Evolutionary conservation across 1,284 basidiomycete genomes (phyloP), one percentile per base, ranked within the genome.

Genomic region (Moesziomyces globuligerus): DNA sequence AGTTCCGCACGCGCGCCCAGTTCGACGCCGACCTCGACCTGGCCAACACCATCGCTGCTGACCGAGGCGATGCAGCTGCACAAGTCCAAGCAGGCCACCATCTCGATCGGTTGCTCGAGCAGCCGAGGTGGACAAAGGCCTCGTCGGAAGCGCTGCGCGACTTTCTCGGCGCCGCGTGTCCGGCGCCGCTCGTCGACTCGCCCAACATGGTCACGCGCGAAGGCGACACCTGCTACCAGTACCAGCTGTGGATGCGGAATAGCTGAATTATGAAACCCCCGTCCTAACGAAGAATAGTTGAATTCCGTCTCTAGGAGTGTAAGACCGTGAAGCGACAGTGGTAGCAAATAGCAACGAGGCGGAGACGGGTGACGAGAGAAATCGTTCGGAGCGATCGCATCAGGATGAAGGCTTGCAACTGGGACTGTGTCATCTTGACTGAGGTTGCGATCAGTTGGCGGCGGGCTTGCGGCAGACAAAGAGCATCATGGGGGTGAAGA

Each of bases 1-100:
- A 93, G 70, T 90, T 93, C 78, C 76, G 87, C 13, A 67, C 65
- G 11, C 20, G 23, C 9, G 43, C 34, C 23, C 78, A 80, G 36
- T 48, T 65, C 26, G 18, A 43, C 24, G n/a, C 43, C 5, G 69
- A 72, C 32, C n/a, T 50, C 8, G 39, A 54, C 20, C 51, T 38
- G 15, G 51, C 62, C 26, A 43, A 46, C 17, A 28, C 37, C 20
- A 20, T 57, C 4, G 8, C 23, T 4, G 18, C 32, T 9, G 37
- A n/a, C 17, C 25, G 10, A 3, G 6, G 11, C 18, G 20, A n/a
- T 10, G 25, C 39, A 20, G n/a, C n/a, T n/a, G n/a, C n/a, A n/a
- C n/a, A n/a, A n/a, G n/a, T n/a, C n/a, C n/a, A n/a, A n/a, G n/a
- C n/a, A n/a, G n/a, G n/a, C n/a, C 43, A 48, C 17, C 32, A 36